These are phyloP conservation scores for Inga oerstediana DNA, from an alignment of 306 rosid species.

Conservation along the genomic window DNA sequence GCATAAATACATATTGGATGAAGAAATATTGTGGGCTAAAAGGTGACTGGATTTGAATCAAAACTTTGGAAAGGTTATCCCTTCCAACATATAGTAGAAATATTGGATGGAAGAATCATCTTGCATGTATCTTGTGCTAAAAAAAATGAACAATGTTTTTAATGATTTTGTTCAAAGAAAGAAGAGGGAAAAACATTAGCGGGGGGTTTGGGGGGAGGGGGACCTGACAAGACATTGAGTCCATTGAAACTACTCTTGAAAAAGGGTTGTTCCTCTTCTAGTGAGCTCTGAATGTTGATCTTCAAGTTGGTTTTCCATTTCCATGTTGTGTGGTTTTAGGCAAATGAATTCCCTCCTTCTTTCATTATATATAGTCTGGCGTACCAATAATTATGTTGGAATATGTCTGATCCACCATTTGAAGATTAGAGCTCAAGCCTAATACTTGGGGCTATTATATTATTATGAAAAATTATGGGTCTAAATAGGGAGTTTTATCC, in stretches of 20 bases:
- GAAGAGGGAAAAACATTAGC: neutral
- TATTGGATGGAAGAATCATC: neutral
- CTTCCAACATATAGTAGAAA: neutral
- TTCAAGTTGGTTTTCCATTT: conserved; percentile 44
- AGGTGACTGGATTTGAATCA: neutral
- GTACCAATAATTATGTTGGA: neutral
- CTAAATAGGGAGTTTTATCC: too few species aligned
- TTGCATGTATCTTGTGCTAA: neutral
- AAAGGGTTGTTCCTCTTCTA: conserved; percentile 51
- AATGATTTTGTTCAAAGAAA: neutral
- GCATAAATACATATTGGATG: neutral
- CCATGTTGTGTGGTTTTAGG: conserved; percentile 38
- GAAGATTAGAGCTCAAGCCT: too few species aligned
- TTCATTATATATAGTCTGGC: neutral
- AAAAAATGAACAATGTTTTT: neutral
- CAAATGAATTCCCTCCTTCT: neutral
- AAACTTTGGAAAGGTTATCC: neutral
- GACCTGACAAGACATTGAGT: conserved; percentile 61
- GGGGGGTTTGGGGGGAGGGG: neutral
- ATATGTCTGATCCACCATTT: too few species aligned
- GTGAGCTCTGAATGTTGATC: conserved; percentile 23
- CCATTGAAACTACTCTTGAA: conserved; percentile 64
- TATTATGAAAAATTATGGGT: too few species aligned
- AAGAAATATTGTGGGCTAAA: neutral
- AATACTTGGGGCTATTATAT: too few species aligned